Evolutionary conservation across 2,329 filamentous ascomycete species (phyloP), one percentile per base, ranked within the genome.

Genomic region (Xylariaceae sp.): DNA sequence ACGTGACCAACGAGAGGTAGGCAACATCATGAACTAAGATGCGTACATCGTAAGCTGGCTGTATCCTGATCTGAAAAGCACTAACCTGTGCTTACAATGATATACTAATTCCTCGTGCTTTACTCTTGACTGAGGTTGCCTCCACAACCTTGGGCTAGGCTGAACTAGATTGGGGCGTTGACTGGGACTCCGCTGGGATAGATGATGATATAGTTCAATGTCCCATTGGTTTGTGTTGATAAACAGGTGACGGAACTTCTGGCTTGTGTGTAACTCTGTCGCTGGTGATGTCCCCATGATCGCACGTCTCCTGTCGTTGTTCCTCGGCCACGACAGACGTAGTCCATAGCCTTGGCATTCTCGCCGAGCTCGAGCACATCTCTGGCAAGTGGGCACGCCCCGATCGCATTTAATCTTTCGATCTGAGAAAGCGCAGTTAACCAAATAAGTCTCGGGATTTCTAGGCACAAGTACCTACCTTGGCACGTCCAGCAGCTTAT

Each of bases 261-360:
- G 28, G 19, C 14, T 29, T 8, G n/a, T 14, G 17, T 9, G 24
- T 5, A 8, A 17, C 12, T 9, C 3, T 11, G 24, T 16, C 4
- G 7, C 6, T 12, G 41, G 34, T 17, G 44, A 47, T 12, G 6
- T 31, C 6, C 23, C 53, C 3, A 62, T 58, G 3, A 69, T 60
- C 2, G 66, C 56, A 24, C 69, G 69, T 45, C 49, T 66, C 37
- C 58, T 58, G 46, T 73, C 65, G 29, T 50, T 48, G 21, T 59
- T 56, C 33, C 61, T 61, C 2, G 70, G 70, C 70, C 70, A 73
- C 5, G 70, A 73, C 7, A 73, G 53, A 4, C 69, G 67, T 11
- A 67, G 8, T 3, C 43, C 63, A 39, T 71, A 71, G 4, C 68
- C 68, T 50, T 63, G 56, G 51, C 68, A 71, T 11, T 53, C 34